These are phyloP conservation scores for Trypanosoma lewisi DNA, from an alignment of 208 protist genomes.

Conservation along the genomic window DNA sequence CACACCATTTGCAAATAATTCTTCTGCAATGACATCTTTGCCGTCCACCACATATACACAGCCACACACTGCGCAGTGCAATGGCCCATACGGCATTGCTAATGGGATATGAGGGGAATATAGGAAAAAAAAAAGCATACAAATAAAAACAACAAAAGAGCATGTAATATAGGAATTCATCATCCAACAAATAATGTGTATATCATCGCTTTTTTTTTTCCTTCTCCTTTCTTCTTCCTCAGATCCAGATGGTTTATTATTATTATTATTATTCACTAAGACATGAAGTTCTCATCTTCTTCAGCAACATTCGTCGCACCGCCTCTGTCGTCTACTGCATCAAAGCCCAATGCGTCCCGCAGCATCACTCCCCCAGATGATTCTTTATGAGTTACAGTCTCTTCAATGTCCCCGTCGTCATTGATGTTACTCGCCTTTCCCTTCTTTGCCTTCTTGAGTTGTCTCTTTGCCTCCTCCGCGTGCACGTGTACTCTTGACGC, in stretches of 20 bases:
- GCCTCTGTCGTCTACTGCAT: slow-evolving; percentile 44
- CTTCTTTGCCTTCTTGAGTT: slow-evolving; percentile 40
- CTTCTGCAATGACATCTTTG: not conserved
- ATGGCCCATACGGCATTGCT: no score
- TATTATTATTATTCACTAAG: not conserved
- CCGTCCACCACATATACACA: not conserved
- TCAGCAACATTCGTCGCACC: slow-evolving; percentile 31
- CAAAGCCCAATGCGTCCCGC: slow-evolving; percentile 36
- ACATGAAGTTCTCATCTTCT: slow-evolving; percentile 25
- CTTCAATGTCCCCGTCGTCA: slow-evolving; percentile 4
- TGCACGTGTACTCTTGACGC: slow-evolving; percentile 43
- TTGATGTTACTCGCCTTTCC: slow-evolving; percentile 20
- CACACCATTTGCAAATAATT: not conserved
- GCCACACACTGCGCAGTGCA: no score
- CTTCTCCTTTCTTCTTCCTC: not conserved
- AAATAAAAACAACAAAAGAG: not conserved
- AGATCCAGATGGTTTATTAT: no score
- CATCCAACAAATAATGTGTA: no score
- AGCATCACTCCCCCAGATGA: not conserved
- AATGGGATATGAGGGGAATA: no score
- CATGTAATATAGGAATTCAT: no score
- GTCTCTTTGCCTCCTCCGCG: slow-evolving; percentile 30
- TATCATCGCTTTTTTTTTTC: not conserved
- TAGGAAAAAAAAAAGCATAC: no score
- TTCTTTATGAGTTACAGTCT: not conserved